These are phyloP conservation scores for Gymnopus androsaceus DNA, from an alignment of 1,284 basidiomycete genomes.

Conservation along the genomic window DNA sequence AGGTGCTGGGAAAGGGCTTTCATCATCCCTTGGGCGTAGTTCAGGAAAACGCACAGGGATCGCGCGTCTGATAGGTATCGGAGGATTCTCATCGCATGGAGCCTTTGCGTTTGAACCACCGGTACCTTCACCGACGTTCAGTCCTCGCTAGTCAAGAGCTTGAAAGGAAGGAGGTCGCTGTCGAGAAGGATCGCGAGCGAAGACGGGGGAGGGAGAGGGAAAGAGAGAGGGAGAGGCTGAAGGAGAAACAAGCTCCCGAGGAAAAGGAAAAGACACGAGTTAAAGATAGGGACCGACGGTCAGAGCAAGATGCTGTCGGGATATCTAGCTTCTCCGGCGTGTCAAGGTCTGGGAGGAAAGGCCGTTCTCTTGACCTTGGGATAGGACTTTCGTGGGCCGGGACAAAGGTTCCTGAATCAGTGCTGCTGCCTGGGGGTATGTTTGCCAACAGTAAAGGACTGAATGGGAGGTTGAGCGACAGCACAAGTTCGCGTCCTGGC, in stretches of 20 bases:
- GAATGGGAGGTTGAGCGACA: constrained; percentile 21
- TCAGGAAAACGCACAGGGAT: constrained; percentile 31
- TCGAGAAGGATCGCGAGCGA: constrained; percentile 8
- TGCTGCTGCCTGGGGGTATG: constrained; percentile 46
- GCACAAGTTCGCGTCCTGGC: constrained; percentile 28
- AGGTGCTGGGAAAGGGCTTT: constrained; percentile 26
- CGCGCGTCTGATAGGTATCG: constrained; percentile 30
- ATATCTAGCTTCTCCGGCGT: constrained; percentile 1
- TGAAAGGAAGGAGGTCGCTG: constrained; percentile 7
- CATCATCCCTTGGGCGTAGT: constrained; percentile 38
- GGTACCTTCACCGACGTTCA: constrained; percentile 41
- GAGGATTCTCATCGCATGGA: constrained; percentile 32
- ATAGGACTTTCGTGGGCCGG: constrained; percentile 68
- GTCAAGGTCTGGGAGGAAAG: constrained; percentile 48
- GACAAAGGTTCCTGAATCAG: constrained; percentile 61
- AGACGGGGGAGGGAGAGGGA: constrained; percentile 2
- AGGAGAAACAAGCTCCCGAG: neutral
- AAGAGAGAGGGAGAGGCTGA: constrained; percentile 8
- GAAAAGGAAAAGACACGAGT: constrained; percentile 4
- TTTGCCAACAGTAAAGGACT: constrained; percentile 29
- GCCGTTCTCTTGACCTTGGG: constrained; percentile 68
- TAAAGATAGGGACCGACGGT: neutral
- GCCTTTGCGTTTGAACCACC: constrained; percentile 51
- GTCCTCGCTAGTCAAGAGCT: constrained; percentile 13
- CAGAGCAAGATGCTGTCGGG: neutral